Percentiles rank a stretch among this genome's conserved stretches.
Evolutionary conservation across 164 flowering plant species (phyloP).

Genomic region (Berberis thunbergii): DNA sequence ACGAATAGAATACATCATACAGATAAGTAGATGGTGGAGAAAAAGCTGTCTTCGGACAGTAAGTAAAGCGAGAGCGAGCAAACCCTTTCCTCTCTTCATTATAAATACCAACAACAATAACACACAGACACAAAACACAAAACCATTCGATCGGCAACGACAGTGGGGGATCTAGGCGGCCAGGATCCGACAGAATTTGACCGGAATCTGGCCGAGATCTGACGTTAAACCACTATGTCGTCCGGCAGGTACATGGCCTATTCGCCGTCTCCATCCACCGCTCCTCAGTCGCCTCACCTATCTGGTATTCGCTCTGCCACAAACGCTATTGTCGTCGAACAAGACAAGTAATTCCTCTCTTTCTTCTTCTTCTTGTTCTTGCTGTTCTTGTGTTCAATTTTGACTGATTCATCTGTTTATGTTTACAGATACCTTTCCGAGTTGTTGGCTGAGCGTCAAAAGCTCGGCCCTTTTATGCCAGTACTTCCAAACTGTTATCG

Average conservation of each 20-base stretch:
- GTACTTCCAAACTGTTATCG: conserved; percentile 68
- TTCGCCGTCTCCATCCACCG: conserved; percentile 83
- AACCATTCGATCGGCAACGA: no score
- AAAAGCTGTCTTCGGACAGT: no score
- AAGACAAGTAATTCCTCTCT: conserved; percentile 54
- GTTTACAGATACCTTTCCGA: conserved; percentile 69
- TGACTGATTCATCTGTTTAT: background rate
- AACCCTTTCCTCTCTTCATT: no score
- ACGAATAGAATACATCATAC: no score
- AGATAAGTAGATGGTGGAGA: no score
- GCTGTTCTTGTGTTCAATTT: background rate
- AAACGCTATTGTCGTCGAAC: conserved; percentile 54
- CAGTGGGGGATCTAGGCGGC: no score
- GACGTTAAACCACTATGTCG: conserved; percentile 21
- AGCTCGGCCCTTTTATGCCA: conserved; percentile 70
- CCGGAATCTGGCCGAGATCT: no score
- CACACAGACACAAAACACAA: no score
- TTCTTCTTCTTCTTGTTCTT: background rate
- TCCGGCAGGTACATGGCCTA: conserved; percentile 89
- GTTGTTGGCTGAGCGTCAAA: conserved; percentile 73
- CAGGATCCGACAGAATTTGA: no score
- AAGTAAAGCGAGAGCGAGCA: no score
- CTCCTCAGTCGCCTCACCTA: conserved; percentile 82
- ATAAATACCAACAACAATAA: no score
- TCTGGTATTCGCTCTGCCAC: conserved; percentile 58